Evolutionary conservation across 257 asterid genomes (phyloP), one percentile per base, ranked within the genome.

Genomic region (Solanum pinnatisectum): DNA sequence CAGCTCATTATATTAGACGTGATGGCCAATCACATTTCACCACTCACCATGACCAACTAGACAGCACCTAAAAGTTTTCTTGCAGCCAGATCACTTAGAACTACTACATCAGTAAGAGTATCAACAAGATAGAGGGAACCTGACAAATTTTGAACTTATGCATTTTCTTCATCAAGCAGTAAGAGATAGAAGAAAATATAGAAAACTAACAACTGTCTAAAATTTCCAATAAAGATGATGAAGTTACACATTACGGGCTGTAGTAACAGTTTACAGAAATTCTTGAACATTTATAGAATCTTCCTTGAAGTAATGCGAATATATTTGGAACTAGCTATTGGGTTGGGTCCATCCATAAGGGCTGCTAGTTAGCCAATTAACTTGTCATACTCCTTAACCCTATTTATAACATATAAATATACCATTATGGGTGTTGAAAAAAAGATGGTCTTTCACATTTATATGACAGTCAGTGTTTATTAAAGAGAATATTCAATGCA

Each of bases 1-100:
- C 77, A 92, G 88, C 89, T 88, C 92, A 86, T 94, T 42, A 10
- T 42, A 42, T 42, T 85, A 94, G 93, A 89, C 84, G 84, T 35
- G 85, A 46, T 8, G 16, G 9, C 68, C 68, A 46, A 81, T 81
- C 68, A 81, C 40, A 81, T 46, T 46, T 81, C 85, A 46, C 42
- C 68, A 46, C 63, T 30, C 40, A 46, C 14, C 68, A 81, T 46
- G 85, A 46, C 40, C 27, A 42, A 46, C 67, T 79, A 79, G 68
- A 14, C 85, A 46, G 27, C 85, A 46, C 68, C 68, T 81, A 18
- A 46, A 81, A 46, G 85, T 27, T 44, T 27, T 81, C 85, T 46
- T 81, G 68, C 30, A 30, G 59, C 25, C 25, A 79, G 39, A 79
- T 63, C 71, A 42, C 42, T 37, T 10, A 74, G 83, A 77, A 77